These are phyloP conservation scores for Emericellopsis cladophorae DNA, from an alignment of 2,329 filamentous ascomycete species.

Conservation along the genomic window DNA sequence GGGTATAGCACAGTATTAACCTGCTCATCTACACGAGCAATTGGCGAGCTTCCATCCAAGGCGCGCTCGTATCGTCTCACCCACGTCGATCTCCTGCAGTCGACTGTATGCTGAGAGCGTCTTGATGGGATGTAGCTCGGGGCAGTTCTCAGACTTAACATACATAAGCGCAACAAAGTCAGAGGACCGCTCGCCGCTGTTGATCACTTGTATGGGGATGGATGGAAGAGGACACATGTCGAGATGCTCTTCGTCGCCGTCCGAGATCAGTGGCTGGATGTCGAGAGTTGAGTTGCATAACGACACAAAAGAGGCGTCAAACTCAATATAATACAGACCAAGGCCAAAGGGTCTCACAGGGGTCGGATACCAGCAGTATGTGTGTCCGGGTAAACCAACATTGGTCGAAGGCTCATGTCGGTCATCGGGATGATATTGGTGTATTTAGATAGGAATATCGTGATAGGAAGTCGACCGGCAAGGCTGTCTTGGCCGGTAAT, in stretches of 20 bases:
- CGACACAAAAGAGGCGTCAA: conserved; percentile 14
- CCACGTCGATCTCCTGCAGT: conserved; percentile 22
- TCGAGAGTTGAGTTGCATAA: background rate
- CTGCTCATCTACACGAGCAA: conserved; percentile 33
- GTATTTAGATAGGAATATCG: conserved; percentile 42
- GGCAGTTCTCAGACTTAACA: conserved; percentile 29
- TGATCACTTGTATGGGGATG: conserved; percentile 26
- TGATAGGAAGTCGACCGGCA: conserved; percentile 40
- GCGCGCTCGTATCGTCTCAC: conserved; percentile 13
- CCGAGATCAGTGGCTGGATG: conserved; percentile 21
- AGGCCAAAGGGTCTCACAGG: conserved; percentile 39
- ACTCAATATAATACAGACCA: conserved; percentile 46
- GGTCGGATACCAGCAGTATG: conserved; percentile 45
- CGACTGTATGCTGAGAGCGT: conserved; percentile 36
- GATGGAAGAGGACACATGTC: conserved; percentile 27
- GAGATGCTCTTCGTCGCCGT: conserved; percentile 20
- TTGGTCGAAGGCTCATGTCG: conserved; percentile 41
- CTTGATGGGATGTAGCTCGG: conserved; percentile 37
- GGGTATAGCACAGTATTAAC: conserved; percentile 41
- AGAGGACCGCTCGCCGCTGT: conserved; percentile 30
- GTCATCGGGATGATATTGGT: conserved; percentile 35
- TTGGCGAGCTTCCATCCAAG: conserved; percentile 33
- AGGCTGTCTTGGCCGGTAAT: conserved; percentile 35
- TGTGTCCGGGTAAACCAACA: conserved; percentile 34
- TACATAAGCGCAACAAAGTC: conserved; percentile 42